Evolutionary conservation across 2,329 filamentous ascomycete species (phyloP).

Genomic region (Aureobasidium sp.): DNA sequence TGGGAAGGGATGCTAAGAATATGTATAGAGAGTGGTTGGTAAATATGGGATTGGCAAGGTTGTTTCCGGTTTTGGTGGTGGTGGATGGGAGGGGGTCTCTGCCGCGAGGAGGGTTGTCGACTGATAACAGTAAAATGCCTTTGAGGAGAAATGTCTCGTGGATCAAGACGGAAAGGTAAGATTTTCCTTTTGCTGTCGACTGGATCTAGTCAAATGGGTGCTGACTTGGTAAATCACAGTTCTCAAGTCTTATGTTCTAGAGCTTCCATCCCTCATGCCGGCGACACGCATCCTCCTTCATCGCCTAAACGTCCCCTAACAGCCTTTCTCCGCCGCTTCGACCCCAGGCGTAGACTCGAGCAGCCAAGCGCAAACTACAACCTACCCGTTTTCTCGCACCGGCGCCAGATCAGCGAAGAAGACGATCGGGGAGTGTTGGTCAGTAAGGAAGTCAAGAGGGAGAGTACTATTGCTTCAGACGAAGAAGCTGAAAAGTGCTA

Average conservation of each 20-base stretch:
- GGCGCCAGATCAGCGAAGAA: background rate
- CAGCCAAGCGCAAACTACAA: background rate
- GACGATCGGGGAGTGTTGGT: background rate
- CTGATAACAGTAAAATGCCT: background rate
- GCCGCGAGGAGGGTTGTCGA: background rate
- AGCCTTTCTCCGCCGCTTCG: background rate
- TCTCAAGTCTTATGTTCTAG: background rate
- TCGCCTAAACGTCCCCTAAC: background rate
- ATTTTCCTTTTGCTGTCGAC: background rate
- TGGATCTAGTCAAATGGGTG: background rate
- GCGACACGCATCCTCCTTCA: background rate
- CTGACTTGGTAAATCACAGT: background rate
- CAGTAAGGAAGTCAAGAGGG: conserved; percentile 2
- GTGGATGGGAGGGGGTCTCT: background rate
- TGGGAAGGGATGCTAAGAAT: conserved; percentile 41
- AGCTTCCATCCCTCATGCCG: background rate
- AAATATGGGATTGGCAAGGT: background rate
- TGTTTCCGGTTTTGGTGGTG: background rate
- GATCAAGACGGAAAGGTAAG: conserved; percentile 1
- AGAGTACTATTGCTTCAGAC: background rate
- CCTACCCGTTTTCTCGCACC: background rate
- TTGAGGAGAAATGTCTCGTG: background rate
- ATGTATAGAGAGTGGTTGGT: conserved; percentile 36
- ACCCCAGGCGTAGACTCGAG: background rate
- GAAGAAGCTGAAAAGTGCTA: no score